Conservation (phyloP, 2,329 filamentous ascomycete species). For the Fusarium verticillioides region DNA sequence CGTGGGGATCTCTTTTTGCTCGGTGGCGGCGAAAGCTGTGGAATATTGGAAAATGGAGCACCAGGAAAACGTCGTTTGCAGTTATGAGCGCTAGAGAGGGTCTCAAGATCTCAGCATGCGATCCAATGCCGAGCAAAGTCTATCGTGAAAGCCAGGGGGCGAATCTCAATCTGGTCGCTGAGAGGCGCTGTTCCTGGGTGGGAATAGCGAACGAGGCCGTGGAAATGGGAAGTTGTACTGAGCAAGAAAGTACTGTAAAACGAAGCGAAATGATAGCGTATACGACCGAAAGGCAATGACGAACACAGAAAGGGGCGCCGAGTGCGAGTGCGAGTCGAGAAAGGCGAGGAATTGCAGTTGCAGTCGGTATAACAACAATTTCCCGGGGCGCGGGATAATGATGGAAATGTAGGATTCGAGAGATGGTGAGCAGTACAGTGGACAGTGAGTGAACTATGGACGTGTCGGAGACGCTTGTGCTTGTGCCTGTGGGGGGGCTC, state of each 20-base stretch:
- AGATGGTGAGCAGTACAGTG: conserved; percentile 27
- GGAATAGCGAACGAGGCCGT: conserved; percentile 33
- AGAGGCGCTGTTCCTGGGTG: conserved; percentile 42
- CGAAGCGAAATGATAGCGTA: conserved; percentile 21
- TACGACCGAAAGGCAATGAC: conserved; percentile 25
- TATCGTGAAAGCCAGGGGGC: conserved; percentile 32
- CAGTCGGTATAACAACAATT: conserved; percentile 38
- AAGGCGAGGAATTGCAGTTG: conserved; percentile 14
- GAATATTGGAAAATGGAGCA: conserved; percentile 33
- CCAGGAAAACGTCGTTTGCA: conserved; percentile 24
- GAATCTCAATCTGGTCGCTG: conserved; percentile 37
- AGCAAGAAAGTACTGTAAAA: conserved; percentile 24
- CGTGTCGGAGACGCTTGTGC: conserved; percentile 42
- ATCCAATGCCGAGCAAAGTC: conserved; percentile 34
- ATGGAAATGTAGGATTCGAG: conserved; percentile 44
- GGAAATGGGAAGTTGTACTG: conserved; percentile 30
- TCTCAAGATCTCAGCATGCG: conserved; percentile 37
- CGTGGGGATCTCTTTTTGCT: conserved; percentile 28
- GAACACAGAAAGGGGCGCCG: conserved; percentile 32
- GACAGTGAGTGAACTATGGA: conserved; percentile 34
- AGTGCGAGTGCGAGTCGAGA: conserved; percentile 13
- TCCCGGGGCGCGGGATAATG: conserved; percentile 42
- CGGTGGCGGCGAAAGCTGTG: conserved; percentile 26
- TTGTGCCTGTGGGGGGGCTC: conserved; percentile 36
- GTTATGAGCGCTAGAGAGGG: conserved; percentile 16